Evolutionary conservation across 352 stramenopile genomes (phyloP), one percentile per base, ranked within the genome.

Genomic region (Phytophthora agathidicida): DNA sequence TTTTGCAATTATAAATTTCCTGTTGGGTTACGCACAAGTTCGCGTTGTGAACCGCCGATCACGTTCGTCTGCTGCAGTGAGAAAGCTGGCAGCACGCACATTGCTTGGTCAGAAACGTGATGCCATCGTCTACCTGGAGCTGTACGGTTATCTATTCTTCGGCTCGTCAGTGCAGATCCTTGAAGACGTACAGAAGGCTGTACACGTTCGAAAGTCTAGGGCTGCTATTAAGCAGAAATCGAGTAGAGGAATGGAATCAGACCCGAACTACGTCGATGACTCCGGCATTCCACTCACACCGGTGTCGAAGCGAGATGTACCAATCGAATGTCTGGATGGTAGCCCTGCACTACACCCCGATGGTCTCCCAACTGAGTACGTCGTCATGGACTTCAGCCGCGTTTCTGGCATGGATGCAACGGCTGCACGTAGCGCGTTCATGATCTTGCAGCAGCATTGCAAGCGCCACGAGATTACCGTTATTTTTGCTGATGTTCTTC

Each of bases 371-470:
- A 93, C 86, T 1, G 71, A 91, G 61, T 93, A 86, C 49, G 69
- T 97, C n/a, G 85, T 97, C 19, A 88, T 97, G 71, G 88, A 97
- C 45, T 97, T 97, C 49, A 83, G 62, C 14, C 84, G 79, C 32
- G 89, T 96, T 26, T 93, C 88, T 14, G 89, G 88, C 26, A 96
- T 97, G 82, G 89, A 97, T 60, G 86, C 86, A 3, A 96, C 89
- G 6, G 87, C 86, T 5, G 85, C 86, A 20, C 85, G 87, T 13
- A 88, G 74, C 22, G 89, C 78, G 23, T 86, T 96, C 46, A 91
- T 93, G 83, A 92, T 92, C 41, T 52, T 94, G 30, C 79, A 87
- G 66, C 81, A 94, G 41, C 67, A 89, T 38, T 94, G 83, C 68
- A 89, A 87, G 52, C 73, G 66, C 35, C 60, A 93, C 56, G 63